Evolutionary conservation across 176 grass and related monocot genomes (phyloP).

Genomic region (Juncus inflexus): DNA sequence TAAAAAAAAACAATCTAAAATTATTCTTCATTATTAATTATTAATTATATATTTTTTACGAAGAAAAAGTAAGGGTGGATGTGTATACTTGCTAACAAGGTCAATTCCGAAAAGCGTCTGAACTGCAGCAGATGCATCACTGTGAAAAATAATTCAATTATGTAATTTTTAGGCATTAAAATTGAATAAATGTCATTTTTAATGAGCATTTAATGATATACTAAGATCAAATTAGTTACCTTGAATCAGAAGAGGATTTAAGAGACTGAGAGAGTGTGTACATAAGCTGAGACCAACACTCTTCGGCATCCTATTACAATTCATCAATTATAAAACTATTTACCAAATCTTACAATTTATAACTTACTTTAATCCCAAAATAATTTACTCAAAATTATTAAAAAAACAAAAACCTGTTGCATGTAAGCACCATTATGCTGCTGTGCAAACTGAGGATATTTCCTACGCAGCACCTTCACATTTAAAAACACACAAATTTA

Average conservation of each 20-base stretch:
- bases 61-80: conserved; percentile 1
- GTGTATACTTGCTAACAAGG: conserved; percentile 68
- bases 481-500: conserved; percentile 19
- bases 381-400: conserved; percentile 23
- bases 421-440: conserved; percentile 99
- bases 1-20: not conserved
- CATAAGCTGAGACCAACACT: conserved; percentile 95
- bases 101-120: conserved; percentile 88
- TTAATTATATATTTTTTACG: not conserved
- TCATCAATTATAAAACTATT: conserved; percentile 13
- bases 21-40: not conserved
- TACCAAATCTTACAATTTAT: not conserved
- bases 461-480: conserved; percentile 82
- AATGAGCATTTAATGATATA: not conserved
- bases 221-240: conserved; percentile 42
- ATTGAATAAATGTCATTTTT: not conserved
- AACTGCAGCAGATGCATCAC: conserved; percentile 59
- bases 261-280: conserved; percentile 98
- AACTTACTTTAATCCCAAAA: conserved; percentile 7
- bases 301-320: conserved; percentile 81
- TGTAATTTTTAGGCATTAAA: not conserved
- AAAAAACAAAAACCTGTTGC: conserved; percentile 81
- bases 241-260: conserved; percentile 50
- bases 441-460: conserved; percentile 94
- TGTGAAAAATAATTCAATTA: conserved; percentile 24